Evolutionary conservation across 495 filamentous ascomycete species (phyloP).

Genomic region (Penicillium pulvis): DNA sequence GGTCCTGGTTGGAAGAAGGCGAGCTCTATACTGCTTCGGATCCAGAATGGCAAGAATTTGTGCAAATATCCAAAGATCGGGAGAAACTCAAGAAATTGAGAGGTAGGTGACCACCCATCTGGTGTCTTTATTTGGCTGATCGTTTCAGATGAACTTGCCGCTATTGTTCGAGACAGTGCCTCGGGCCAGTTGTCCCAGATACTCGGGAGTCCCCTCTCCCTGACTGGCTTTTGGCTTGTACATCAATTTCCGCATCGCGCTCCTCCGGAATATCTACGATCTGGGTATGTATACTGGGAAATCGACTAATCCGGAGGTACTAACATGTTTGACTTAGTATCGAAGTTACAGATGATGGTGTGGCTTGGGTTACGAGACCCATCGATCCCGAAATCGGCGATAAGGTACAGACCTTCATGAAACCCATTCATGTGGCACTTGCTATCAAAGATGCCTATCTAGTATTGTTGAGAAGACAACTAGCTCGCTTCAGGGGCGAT

Average conservation of each 20-base stretch:
- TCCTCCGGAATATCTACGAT: conserved; percentile 60
- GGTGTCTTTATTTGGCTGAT: background rate
- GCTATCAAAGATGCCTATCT: conserved; percentile 41
- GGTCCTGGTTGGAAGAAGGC: conserved; percentile 48
- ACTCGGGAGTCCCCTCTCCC: conserved; percentile 51
- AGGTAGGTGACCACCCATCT: conserved; percentile 42
- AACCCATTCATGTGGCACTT: conserved; percentile 37
- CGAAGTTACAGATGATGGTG: conserved; percentile 53
- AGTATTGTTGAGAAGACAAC: conserved; percentile 33
- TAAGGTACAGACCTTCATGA: conserved; percentile 34
- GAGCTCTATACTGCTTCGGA: conserved; percentile 61
- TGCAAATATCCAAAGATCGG: conserved; percentile 56
- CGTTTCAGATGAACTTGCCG: conserved; percentile 50
- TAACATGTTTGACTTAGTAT: conserved; percentile 38
- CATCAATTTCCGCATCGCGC: conserved; percentile 59
- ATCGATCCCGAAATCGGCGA: conserved; percentile 39
- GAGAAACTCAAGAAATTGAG: conserved; percentile 48
- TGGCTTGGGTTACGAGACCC: conserved; percentile 53
- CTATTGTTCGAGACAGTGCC: conserved; percentile 40
- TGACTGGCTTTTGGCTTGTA: conserved; percentile 60
- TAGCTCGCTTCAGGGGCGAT: conserved; percentile 30
- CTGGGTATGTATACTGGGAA: conserved; percentile 49
- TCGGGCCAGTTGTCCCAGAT: conserved; percentile 35
- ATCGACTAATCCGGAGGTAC: conserved; percentile 10
- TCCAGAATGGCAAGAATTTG: conserved; percentile 72